Evolutionary conservation across 352 stramenopile species (phyloP), one percentile per base, ranked within the genome.

Genomic region (Phytophthora chlamydospora): DNA sequence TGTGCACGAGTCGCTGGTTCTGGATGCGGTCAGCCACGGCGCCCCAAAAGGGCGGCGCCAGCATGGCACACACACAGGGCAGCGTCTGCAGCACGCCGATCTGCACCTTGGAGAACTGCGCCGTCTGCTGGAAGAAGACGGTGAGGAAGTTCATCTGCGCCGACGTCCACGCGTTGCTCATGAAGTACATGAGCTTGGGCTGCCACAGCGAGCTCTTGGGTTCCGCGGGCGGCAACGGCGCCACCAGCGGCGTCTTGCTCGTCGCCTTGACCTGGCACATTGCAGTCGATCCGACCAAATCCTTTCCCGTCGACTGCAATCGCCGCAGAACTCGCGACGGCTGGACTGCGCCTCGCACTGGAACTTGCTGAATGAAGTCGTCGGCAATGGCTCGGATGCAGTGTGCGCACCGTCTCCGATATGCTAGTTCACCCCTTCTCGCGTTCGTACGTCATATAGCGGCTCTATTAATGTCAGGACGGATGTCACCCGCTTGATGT

Each of bases 181-280:
- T 43, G 51, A 76, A 71, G 76, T 92, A 93, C 80, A 91, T 90
- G 68, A 76, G 71, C 66, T 95, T 95, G 51, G 84, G 75, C 48
- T 88, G 78, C 77, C 78, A 82, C 57, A 80, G 42, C 14, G 45
- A 62, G 41, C 58, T 49, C 33, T 16, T n/a, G n/a, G 36, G 21
- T 31, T 61, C 44, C 33, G 19, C 17, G 21, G 33, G 27, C 34
- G 54, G 17, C 2, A 42, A 16, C 6, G 57, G 34, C 33, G 60
- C 43, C 27, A 74, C 54, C 24, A 66, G 29, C 16, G 52, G 61
- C 62, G 72, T 76, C 43, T 73, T 80, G 49, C 43, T 60, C 21
- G 52, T 66, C 39, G 44, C 52, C 48, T 66, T 58, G 40, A 32
- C 50, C 36, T 67, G 63, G 32, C 63, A 76, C 68, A 71, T 71